These are phyloP conservation scores for Cyberlindnera bimundalis DNA, from an alignment of 805 yeast species.

Conservation along the genomic window DNA sequence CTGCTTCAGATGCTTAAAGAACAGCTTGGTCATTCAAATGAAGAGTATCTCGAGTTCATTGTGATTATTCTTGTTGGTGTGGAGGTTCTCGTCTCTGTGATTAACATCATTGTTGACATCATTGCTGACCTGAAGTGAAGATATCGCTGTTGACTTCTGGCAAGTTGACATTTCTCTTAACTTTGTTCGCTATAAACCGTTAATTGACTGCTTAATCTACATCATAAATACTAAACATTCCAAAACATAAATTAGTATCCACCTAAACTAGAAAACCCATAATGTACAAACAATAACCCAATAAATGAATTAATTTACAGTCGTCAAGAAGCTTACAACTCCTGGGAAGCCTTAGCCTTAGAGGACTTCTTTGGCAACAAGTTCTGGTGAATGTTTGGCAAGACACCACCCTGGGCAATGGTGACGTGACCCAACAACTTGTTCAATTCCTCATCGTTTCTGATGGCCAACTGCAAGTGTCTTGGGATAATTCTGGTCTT, in stretches of 20 bases:
- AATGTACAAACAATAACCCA: constrained; percentile 24
- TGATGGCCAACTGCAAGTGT: constrained; percentile 96
- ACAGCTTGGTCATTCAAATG: constrained; percentile 92
- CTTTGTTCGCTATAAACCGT: too few relatives aligned
- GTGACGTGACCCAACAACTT: constrained; percentile 90
- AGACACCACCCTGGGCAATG: constrained; percentile 99
- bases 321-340: constrained; percentile 38
- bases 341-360: constrained; percentile 63
- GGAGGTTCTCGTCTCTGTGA: constrained; percentile 82
- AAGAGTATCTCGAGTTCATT: constrained; percentile 86
- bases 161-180: too few relatives aligned
- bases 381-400: constrained; percentile 96
- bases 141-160: constrained; percentile 1
- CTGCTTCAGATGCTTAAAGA: constrained; percentile 94
- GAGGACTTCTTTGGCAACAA: constrained; percentile 77
- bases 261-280: constrained; percentile 26
- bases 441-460: constrained; percentile 98
- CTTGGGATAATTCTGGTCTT: constrained; percentile 99
- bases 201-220: too few relatives aligned
- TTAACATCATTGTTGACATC: constrained; percentile 69
- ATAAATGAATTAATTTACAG: constrained; percentile 14
- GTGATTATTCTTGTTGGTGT: constrained; percentile 90
- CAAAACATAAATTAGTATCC: constrained; percentile 25
- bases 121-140: constrained; percentile 31
- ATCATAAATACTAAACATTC: too few relatives aligned